Evolutionary conservation across 108 stramenopile genomes (phyloP), one percentile per base, ranked within the genome.

Genomic region (Fragilaria radians): DNA sequence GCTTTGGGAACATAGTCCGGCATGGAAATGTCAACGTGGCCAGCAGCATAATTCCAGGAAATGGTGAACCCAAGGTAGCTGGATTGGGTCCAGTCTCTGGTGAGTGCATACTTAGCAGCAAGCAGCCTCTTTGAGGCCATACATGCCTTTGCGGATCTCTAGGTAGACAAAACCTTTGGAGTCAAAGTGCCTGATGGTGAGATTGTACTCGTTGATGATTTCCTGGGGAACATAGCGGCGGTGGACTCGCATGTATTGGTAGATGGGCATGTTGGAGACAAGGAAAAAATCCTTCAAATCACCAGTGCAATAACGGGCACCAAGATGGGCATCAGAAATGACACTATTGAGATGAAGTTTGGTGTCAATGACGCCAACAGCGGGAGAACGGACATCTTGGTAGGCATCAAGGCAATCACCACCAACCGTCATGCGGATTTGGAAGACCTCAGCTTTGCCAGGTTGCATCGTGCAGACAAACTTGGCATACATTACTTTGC

Each of bases 321-420:
- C 36, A 42, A 42, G 36, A 0, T 29, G 48, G 0, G 49, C 46
- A 5, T 59, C 71, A 36, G 65, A 71, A 28, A 82, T 50, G 52
- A 73, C 60, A 48, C 71, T 78, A 64, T 78, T 82, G 67, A 83
- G 28, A 0, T 73, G 55, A 14, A 70, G 22, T 57, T 83, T 83
- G 0, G 63, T 67, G 18, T 73, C 61, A 11, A 59, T 31, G 2
- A 83, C 30, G 36, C 65, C 68, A 0, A 74, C 75, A 5, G 74
- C 67, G 4, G 67, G 63, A 0, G 81, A 69, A 36, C 46, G 50
- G 1, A 46, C 59, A n/a, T 69, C 66, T 0, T 34, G 52, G n/a
- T 62, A 52, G 61, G 66, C 72, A 17, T 70, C 48, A 51, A 80
- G 62, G 3, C 32, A 60, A 28, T 77, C 53, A 36, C 80, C 61